Evolutionary conservation across 2,329 filamentous ascomycete species (phyloP).

Genomic region (Conoideocrella luteorostrata): DNA sequence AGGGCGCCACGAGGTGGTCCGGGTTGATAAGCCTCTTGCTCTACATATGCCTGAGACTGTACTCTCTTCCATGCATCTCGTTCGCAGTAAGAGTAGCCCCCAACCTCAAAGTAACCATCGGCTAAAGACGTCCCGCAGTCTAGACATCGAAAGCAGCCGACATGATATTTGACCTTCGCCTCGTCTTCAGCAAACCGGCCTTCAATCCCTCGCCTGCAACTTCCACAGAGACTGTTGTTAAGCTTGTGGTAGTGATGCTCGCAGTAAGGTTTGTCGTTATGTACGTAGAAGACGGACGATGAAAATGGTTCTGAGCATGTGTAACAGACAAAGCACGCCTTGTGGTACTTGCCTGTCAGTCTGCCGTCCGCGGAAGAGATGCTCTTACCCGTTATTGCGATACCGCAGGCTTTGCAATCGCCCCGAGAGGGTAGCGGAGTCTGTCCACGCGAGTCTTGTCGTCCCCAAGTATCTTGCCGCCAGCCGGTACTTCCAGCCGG

Average conservation of each 20-base stretch:
- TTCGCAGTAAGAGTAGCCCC: conserved; percentile 76
- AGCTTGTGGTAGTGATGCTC: conserved; percentile 87
- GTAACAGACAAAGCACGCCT: conserved; percentile 86
- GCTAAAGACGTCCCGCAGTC: conserved; percentile 68
- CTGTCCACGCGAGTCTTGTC: conserved; percentile 32
- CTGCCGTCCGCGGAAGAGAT: conserved; percentile 90
- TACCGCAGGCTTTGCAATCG: conserved; percentile 74
- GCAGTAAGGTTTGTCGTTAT: conserved; percentile 82
- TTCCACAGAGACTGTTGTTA: conserved; percentile 78
- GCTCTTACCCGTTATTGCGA: conserved; percentile 80
- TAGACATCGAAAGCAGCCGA: conserved; percentile 76
- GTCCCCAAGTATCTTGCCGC: conserved; percentile 8
- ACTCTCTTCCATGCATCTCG: conserved; percentile 65
- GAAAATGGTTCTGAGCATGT: conserved; percentile 76
- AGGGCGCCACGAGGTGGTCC: conserved; percentile 8
- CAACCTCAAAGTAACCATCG: conserved; percentile 88
- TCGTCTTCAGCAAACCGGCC: conserved; percentile 89
- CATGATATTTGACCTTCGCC: conserved; percentile 71
- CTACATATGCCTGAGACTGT: conserved; percentile 23
- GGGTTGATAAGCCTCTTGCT: conserved; percentile 11
- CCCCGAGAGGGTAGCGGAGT: conserved; percentile 51
- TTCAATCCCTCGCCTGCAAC: conserved; percentile 81
- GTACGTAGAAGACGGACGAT: conserved; percentile 88
- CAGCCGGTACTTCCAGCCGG: too few species aligned
- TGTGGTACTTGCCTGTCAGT: conserved; percentile 89